These are phyloP conservation scores for Canariomyces notabilis DNA, from an alignment of 2,329 filamentous ascomycete genomes.

Conservation along the genomic window DNA sequence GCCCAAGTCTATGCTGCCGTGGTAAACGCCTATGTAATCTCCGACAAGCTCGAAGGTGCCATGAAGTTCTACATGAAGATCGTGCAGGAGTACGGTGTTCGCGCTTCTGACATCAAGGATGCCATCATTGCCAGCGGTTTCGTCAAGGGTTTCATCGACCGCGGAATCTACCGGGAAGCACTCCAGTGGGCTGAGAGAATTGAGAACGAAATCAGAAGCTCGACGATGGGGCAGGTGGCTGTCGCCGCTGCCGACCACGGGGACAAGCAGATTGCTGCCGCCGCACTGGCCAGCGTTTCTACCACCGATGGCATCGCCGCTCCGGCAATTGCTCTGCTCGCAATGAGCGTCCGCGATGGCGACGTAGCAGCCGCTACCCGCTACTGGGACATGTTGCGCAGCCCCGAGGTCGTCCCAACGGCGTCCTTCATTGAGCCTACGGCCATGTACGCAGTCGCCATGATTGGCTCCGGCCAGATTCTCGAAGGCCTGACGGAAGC, in stretches of 20 bases:
- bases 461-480: constrained; percentile 80
- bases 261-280: constrained; percentile 61
- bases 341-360: constrained; percentile 77
- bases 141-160: constrained; percentile 69
- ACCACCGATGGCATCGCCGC: constrained; percentile 46
- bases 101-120: constrained; percentile 61
- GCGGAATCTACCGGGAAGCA: constrained; percentile 66
- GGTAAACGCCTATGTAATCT: constrained; percentile 80
- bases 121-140: constrained; percentile 69
- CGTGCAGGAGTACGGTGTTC: constrained; percentile 54
- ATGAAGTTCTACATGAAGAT: constrained; percentile 83
- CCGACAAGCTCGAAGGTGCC: constrained; percentile 74
- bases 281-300: constrained; percentile 58
- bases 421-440: constrained; percentile 76
- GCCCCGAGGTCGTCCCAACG: constrained; percentile 54
- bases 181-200: constrained; percentile 66
- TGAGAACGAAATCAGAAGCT: constrained; percentile 51
- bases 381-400: constrained; percentile 73
- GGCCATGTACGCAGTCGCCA: constrained; percentile 82
- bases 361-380: constrained; percentile 71
- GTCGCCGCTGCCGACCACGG: constrained; percentile 75
- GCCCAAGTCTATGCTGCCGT: constrained; percentile 85
- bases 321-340: constrained; percentile 75
- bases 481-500: constrained; percentile 75
- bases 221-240: constrained; percentile 68